phyloP scores from a whole-genome alignment of 2,329 filamentous ascomycete genomes.

The Bipolaris victoriae region DNA sequence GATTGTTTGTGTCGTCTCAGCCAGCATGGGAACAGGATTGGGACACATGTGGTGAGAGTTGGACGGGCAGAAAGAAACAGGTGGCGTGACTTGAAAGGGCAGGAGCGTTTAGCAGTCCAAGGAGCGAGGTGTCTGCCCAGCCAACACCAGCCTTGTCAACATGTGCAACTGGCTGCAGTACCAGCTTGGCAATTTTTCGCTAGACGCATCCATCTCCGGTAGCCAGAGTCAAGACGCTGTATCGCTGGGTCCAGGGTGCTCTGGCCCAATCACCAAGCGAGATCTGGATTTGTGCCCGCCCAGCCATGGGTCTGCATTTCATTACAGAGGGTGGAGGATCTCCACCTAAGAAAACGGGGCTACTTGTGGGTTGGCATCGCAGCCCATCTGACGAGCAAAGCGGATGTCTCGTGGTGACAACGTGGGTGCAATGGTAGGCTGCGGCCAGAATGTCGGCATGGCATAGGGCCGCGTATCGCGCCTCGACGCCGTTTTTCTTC shows the following conservation, averaged over 20 bases:
- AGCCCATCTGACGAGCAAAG: background rate
- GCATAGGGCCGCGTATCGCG: background rate
- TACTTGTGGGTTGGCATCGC: background rate
- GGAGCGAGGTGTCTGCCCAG: background rate
- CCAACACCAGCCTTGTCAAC: background rate
- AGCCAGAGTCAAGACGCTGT: slow-evolving; percentile 19
- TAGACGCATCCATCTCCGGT: background rate
- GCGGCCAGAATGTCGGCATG: background rate
- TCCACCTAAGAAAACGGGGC: background rate
- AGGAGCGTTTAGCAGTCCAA: background rate
- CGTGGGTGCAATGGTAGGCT: slow-evolving; percentile 11
- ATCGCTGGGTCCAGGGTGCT: slow-evolving; percentile 7
- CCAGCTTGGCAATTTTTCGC: slow-evolving; percentile 3
- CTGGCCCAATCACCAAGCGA: background rate
- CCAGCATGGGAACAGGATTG: background rate
- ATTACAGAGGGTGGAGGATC: background rate
- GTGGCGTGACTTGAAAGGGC: background rate
- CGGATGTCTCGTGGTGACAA: background rate
- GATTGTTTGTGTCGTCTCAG: background rate
- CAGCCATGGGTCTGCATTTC: background rate
- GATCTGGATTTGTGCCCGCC: background rate
- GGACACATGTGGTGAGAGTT: background rate
- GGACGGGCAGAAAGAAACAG: background rate
- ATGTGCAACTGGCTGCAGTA: background rate
- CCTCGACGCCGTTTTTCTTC: background rate